Evolutionary conservation across 2,329 filamentous ascomycete species (phyloP), one percentile per base, ranked within the genome.

Genomic region (Xylariales sp.): DNA sequence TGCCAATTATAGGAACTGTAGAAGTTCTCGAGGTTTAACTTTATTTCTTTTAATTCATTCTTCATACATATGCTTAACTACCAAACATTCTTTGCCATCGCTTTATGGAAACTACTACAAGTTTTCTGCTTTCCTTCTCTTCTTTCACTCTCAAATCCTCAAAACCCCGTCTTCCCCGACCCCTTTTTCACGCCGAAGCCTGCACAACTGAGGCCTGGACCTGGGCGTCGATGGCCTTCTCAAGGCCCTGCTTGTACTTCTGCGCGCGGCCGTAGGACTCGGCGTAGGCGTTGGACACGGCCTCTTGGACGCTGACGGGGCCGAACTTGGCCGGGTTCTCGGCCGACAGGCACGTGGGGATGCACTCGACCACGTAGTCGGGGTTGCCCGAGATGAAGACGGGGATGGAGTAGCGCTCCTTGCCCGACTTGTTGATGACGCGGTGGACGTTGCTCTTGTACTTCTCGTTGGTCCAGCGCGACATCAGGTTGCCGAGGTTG

Each of bases 321-420:
- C 46, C 44, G 36, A 57, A 61, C 37, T 59, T 61, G 18, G 55
- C 48, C 1, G 45, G 38, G 1, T 49, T 44, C 1, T 41, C 43
- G 4, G 47, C 38, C 1, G 44, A 37, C 44, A 51, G 48, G 44
- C 57, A 60, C 4, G 54, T 57, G 6, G 56, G 50, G 21, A 60
- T 57, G 44, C 56, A 60, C 36, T 50, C 47, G 7, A 69, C 55
- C 2, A 58, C 19, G 37, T 58, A 59, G 42, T 74, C 69, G 5
- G 70, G 57, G 53, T 76, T 74, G 5, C 73, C 73, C 38, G 71
- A 69, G 39, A 76, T 69, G 53, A 78, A 78, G 36, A 78, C 69
- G 0, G 74, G 72, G n/a, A 78, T 60, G 6, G 69, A 74, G 49
- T 76, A 79, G 25, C 76, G 62, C 49, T 76, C 69, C 8, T 56